Conservation (phyloP, 345 rosid genomes). For the Odontarrhena argentea region DNA sequence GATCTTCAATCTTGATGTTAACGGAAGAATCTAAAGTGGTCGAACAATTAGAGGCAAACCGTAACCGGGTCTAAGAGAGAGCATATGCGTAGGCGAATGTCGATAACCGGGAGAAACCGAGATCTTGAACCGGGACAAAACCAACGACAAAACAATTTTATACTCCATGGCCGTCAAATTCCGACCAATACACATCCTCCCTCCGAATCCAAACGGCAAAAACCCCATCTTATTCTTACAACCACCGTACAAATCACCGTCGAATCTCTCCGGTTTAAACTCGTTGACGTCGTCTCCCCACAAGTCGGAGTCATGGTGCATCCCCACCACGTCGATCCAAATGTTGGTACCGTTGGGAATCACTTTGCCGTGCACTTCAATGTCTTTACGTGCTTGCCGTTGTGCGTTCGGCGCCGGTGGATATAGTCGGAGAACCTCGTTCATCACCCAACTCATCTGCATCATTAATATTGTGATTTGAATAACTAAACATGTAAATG, state of each 20-base stretch:
- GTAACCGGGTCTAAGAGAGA: slow-evolving; percentile 68
- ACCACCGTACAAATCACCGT: slow-evolving; percentile 64
- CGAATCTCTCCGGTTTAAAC: slow-evolving; percentile 87
- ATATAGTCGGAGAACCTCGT: slow-evolving; percentile 74
- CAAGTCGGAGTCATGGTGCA: slow-evolving; percentile 78
- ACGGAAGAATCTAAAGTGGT: slow-evolving; percentile 42
- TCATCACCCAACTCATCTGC: slow-evolving; percentile 96
- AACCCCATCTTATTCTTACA: slow-evolving; percentile 90
- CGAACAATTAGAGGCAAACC: slow-evolving; percentile 72
- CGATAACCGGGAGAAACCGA: slow-evolving; percentile 61
- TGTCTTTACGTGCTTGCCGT: slow-evolving; percentile 71
- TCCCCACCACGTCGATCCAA: slow-evolving; percentile 88
- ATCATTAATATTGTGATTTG: background rate
- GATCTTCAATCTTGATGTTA: background rate
- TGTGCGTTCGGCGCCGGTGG: slow-evolving; percentile 85
- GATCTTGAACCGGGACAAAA: slow-evolving; percentile 70
- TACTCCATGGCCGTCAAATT: slow-evolving; percentile 77
- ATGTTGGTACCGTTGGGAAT: slow-evolving; percentile 77
- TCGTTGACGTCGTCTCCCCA: slow-evolving; percentile 83
- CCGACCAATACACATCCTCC: slow-evolving; percentile 90
- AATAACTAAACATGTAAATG: no score
- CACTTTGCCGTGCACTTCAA: slow-evolving; percentile 44
- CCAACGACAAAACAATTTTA: slow-evolving; percentile 62
- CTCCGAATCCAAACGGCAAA: slow-evolving; percentile 94
- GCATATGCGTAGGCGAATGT: slow-evolving; percentile 70